Evolutionary conservation across 805 yeast species (phyloP).

Genomic region (Ogataea pilisensis): DNA sequence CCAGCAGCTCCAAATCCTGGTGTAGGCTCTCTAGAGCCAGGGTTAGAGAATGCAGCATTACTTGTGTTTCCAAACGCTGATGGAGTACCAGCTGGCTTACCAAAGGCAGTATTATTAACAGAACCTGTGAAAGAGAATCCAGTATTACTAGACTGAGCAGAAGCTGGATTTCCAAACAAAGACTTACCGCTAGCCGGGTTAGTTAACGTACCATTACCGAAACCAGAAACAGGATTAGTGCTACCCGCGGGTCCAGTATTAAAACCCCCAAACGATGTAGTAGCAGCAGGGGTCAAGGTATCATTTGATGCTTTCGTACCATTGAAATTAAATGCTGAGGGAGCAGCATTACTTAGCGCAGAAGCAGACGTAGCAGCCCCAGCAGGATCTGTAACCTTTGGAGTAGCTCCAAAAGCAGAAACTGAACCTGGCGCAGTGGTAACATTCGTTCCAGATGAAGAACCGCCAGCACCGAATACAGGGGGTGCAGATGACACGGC

Average conservation of each 20-base stretch:
- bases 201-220: constrained; percentile 7
- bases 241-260: too few relatives aligned
- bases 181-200: constrained; percentile 14
- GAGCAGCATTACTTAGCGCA: background rate
- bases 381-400: too few relatives aligned
- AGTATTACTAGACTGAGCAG: background rate
- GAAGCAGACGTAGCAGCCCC: background rate
- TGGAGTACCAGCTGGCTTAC: background rate
- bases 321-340: background rate
- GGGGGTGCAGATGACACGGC: too few relatives aligned
- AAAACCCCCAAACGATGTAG: background rate
- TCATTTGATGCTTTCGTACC: background rate
- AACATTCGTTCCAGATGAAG: too few relatives aligned
- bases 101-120: background rate
- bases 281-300: background rate
- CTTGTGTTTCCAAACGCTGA: constrained; percentile 1
- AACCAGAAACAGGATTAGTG: constrained; percentile 2
- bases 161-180: background rate
- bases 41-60: background rate
- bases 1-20: constrained; percentile 4
- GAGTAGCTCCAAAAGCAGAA: too few relatives aligned
- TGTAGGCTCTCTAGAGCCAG: background rate
- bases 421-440: too few relatives aligned
- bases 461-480: too few relatives aligned
- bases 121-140: background rate